Evolutionary conservation across 2,329 filamentous ascomycete genomes (phyloP), one percentile per base, ranked within the genome.

Genomic region (Aspergillus niger): DNA sequence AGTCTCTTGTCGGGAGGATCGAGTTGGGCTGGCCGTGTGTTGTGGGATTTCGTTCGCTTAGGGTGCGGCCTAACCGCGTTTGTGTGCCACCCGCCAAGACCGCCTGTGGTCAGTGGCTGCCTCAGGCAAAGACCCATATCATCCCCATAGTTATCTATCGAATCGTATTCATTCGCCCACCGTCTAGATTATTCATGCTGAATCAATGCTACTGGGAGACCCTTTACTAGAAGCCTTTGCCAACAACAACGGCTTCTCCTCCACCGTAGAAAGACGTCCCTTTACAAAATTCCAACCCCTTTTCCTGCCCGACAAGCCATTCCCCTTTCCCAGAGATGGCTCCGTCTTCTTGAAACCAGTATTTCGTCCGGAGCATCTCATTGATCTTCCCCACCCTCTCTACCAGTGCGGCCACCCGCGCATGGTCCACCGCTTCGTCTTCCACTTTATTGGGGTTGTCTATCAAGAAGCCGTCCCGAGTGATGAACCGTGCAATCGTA

Each of bases 281-380:
- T 64, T 84, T 86, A 48, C 91, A 85, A 60, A 86, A 87, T 70
- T 94, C 90, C 57, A 97, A 77, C 0, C 93, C 93, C 68, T 82
- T 89, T 74, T 94, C 92, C 68, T 96, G 86, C 0, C 94, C 93
- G n/a, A 97, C 87, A 24, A 90, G 79, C 92, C 94, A 97, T 71
- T 95, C 90, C 0, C 89, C 89, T 11, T 81, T 80, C 1, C 73
- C 72, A 28, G 75, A 76, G 58, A 82, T 77, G 8, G 22, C 77
- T 24, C 74, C 68, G 8, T 75, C 75, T 39, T 71, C 70, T 41
- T 75, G 79, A 20, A 86, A 85, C 91, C 92, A 96, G 54, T 89
- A 89, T 69, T 90, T 84, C 10, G 76, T 76, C 71, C 88, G 81
- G 26, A 97, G 79, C 89, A 89, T 93, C 8, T 71, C 74, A 75